Percentiles rank a stretch among this genome's conserved stretches.
Evolutionary conservation across 2,329 filamentous ascomycete genomes (phyloP).

Genomic region (Neoascochyta sp.): DNA sequence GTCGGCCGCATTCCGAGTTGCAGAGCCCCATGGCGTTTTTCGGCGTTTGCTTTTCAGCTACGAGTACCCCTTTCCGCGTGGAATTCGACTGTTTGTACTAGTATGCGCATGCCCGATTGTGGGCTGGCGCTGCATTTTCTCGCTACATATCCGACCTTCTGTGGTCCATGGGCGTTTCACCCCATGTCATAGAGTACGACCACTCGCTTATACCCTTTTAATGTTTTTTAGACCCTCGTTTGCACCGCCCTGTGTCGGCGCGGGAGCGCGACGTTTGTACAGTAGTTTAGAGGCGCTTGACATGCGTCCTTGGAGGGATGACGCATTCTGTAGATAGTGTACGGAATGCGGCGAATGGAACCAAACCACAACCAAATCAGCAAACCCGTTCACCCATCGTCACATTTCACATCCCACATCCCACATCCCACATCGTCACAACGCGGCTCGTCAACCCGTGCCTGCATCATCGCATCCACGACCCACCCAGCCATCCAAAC

Average conservation of each 20-base stretch:
- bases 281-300: slow-evolving; percentile 24
- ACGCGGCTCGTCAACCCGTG: too few species aligned
- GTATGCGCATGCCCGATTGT: slow-evolving; percentile 14
- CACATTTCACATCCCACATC: too few species aligned
- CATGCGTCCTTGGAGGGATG: slow-evolving; percentile 7
- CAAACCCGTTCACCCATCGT: too few species aligned
- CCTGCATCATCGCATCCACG: too few species aligned
- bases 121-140: slow-evolving; percentile 5
- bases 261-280: slow-evolving; percentile 36
- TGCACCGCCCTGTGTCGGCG: slow-evolving; percentile 16
- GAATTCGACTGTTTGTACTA: slow-evolving; percentile 30
- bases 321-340: too few species aligned
- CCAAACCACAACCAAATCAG: too few species aligned
- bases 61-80: slow-evolving; percentile 28
- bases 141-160: slow-evolving; percentile 11
- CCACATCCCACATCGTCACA: too few species aligned
- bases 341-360: too few species aligned
- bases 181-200: slow-evolving; percentile 25
- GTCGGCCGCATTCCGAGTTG: slow-evolving; percentile 6
- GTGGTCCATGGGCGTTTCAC: slow-evolving; percentile 15
- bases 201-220: slow-evolving; percentile 37
- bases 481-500: too few species aligned
- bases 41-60: slow-evolving; percentile 18
- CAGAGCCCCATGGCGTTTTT: slow-evolving; percentile 18
- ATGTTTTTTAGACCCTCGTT: slow-evolving; percentile 39